Conservation (phyloP, 164 flowering plant species). For the Liriodendron chinense region DNA sequence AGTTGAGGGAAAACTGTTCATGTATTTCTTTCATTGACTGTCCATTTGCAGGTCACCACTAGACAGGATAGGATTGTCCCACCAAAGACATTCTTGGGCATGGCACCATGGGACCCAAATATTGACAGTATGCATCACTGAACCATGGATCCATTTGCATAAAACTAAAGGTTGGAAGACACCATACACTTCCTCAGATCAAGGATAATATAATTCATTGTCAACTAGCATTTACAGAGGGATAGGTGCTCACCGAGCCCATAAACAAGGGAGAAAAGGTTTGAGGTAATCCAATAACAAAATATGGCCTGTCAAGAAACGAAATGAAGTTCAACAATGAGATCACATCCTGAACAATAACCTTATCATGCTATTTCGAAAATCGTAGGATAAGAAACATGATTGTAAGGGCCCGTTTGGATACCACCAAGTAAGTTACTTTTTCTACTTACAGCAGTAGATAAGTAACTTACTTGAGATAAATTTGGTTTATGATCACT, state of each 20-base stretch:
- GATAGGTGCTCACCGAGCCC: slow-evolving; percentile 46
- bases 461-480: too few relatives aligned
- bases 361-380: neutral
- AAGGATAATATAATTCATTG: too few relatives aligned
- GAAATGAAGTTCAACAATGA: neutral
- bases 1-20: too few relatives aligned
- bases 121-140: neutral
- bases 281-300: slow-evolving; percentile 72
- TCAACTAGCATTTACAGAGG: neutral
- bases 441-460: too few relatives aligned
- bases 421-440: too few relatives aligned
- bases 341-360: neutral
- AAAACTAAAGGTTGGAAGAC: neutral
- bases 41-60: neutral
- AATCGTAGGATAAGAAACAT: neutral
- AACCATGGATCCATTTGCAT: too few relatives aligned
- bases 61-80: neutral
- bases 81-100: neutral
- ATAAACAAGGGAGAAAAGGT: slow-evolving; percentile 52
- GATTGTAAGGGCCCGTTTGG: too few relatives aligned
- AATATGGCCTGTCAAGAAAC: slow-evolving; percentile 59
- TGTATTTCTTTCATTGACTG: too few relatives aligned
- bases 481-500: too few relatives aligned
- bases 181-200: neutral
- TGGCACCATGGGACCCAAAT: neutral